phyloP scores from a whole-genome alignment of 768 basidiomycete genomes.

The Cystobasidium tubakii region DNA sequence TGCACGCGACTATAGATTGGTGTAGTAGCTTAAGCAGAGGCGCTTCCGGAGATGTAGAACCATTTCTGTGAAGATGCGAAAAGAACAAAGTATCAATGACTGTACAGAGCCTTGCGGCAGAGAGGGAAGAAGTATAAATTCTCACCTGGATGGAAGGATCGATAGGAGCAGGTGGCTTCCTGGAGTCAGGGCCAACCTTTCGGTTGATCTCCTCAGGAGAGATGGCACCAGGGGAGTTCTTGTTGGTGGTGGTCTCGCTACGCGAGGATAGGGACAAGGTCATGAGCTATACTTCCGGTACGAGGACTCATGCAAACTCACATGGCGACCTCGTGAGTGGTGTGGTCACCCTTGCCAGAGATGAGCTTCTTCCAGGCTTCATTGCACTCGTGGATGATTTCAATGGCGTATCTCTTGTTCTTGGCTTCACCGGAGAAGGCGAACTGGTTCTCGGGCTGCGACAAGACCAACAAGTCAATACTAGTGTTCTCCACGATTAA shows the following conservation, averaged over 20 bases:
- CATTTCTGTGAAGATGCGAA: background rate
- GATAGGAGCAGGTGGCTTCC: slow-evolving; percentile 76
- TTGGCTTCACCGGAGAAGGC: slow-evolving; percentile 99
- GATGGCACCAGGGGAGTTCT: slow-evolving; percentile 61
- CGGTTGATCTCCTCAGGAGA: slow-evolving; percentile 54
- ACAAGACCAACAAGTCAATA: background rate
- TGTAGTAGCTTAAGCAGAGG: background rate
- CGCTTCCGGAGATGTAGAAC: slow-evolving; percentile 1
- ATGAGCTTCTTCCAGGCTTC: slow-evolving; percentile 96
- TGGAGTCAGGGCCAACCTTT: slow-evolving; percentile 74
- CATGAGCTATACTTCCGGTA: slow-evolving; percentile 11
- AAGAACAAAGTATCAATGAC: background rate
- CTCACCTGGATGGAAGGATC: slow-evolving; percentile 55
- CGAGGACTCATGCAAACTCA: slow-evolving; percentile 52
- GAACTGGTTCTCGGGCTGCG: slow-evolving; percentile 84
- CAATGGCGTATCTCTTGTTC: slow-evolving; percentile 97
- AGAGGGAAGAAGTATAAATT: background rate
- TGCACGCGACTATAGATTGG: background rate
- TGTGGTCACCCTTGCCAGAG: slow-evolving; percentile 58
- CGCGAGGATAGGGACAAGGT: background rate
- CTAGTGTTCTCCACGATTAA: no score
- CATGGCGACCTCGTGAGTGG: slow-evolving; percentile 75
- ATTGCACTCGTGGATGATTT: slow-evolving; percentile 97
- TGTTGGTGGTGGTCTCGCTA: slow-evolving; percentile 74
- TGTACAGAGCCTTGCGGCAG: background rate